These are phyloP conservation scores for Colletotrichum phormii DNA, from an alignment of 2,329 filamentous ascomycete genomes.

Conservation along the genomic window DNA sequence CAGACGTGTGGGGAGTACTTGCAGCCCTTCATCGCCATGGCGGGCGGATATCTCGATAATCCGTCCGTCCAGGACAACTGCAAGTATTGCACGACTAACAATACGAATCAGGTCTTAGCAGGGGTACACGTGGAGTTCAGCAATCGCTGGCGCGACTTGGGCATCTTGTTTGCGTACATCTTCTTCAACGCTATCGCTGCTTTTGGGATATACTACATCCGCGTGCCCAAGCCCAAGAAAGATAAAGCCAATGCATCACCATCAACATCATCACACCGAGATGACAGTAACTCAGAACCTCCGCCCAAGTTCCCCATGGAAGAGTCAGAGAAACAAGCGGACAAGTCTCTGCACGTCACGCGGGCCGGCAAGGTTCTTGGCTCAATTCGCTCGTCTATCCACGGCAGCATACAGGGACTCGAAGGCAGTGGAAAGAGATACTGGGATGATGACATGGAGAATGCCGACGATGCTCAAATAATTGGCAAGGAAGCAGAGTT, in stretches of 20 bases:
- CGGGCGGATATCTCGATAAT: constrained; percentile 62
- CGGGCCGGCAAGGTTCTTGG: not conserved
- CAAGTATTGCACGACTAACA: constrained; percentile 22
- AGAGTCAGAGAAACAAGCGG: not conserved
- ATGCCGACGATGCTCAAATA: not conserved
- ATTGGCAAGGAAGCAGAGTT: not conserved
- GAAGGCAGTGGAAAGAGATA: not conserved
- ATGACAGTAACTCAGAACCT: not conserved
- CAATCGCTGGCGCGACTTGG: constrained; percentile 68
- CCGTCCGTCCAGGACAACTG: constrained; percentile 46
- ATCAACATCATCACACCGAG: not conserved
- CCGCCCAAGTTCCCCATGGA: not conserved
- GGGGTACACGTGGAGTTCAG: constrained; percentile 55
- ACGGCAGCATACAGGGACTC: not conserved
- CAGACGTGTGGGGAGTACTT: constrained; percentile 69
- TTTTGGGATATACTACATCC: constrained; percentile 64
- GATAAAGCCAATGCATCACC: constrained; percentile 16
- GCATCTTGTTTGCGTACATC: constrained; percentile 66
- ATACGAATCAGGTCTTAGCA: constrained; percentile 29
- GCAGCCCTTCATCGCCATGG: constrained; percentile 52
- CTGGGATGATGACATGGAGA: constrained; percentile 14
- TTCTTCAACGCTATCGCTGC: constrained; percentile 66
- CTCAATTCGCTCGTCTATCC: constrained; percentile 14
- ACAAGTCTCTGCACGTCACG: not conserved
- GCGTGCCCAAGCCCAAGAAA: constrained; percentile 55